Evolutionary conservation across 495 filamentous ascomycete genomes (phyloP), one percentile per base, ranked within the genome.

Genomic region (Neurospora sp.): DNA sequence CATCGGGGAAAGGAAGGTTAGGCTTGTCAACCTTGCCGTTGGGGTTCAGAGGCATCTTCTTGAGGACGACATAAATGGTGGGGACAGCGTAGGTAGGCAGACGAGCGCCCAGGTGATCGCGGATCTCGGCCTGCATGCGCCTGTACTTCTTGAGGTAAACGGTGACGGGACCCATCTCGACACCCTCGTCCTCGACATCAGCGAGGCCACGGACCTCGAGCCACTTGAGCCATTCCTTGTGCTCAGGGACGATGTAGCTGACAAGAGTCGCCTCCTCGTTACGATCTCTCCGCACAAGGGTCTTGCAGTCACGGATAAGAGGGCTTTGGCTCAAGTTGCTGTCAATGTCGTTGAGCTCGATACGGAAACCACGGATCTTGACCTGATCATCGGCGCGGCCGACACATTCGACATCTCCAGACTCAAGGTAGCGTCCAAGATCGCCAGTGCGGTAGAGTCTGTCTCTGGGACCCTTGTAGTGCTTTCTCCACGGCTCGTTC

Each of bases 1-100:
- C 90, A 79, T 95, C 92, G 0, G 96, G 96, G 88, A 97, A 98
- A 0, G 96, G 96, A 54, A 99, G 86, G 2, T 90, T 91, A 7
- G 93, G 93, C 82, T 91, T 93, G 79, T 99, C 96, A 66, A 97
- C 90, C 84, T 97, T 98, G 74, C 94, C 94, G 76, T 98, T 98
- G 16, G 95, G 95, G 82, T 97, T 98, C 38, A 98, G 84, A 0
- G 95, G 95, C 71, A 98, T 87, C 48, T 90, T 90, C 70, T 87
- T 86, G 31, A 99, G 88, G 3, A 92, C 89, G 39, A 99, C 92
- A 74, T 94, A 88, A 41, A 95, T 86, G 73, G 82, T 82, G 1
- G 96, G 96, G 0, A 98, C 91, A 0, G 94, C 92, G 77, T 98
- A 94, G 3, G 84, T 77, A 10, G 96, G 92, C 10, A 98, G 84